Evolutionary conservation across 1,284 basidiomycete species (phyloP).

Genomic region (Trichosporon asahii): DNA sequence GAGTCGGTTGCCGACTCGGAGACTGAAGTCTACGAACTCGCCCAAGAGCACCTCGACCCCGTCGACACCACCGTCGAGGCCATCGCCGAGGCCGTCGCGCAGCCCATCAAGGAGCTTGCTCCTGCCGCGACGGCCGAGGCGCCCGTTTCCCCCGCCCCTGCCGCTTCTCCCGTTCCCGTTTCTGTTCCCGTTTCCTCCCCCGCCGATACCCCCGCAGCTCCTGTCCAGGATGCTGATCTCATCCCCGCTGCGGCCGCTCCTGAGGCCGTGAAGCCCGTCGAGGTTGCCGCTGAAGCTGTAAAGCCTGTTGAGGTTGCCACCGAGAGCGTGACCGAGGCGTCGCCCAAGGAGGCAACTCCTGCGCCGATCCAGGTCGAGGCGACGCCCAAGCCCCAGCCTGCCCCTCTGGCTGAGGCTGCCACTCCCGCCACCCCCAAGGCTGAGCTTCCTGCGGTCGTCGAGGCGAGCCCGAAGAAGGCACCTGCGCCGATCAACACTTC

Average conservation of each 20-base stretch:
- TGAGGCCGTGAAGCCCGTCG: background rate
- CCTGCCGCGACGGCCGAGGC: background rate
- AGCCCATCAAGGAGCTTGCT: background rate
- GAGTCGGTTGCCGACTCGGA: background rate
- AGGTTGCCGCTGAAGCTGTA: background rate
- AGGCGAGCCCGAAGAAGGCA: background rate
- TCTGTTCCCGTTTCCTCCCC: background rate
- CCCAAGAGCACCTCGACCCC: background rate
- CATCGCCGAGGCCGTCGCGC: background rate
- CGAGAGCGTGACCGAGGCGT: background rate
- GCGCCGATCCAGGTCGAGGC: background rate
- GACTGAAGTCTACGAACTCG: slow-evolving; percentile 5
- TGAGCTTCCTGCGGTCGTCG: background rate
- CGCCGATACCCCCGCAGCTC: background rate
- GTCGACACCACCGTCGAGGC: background rate
- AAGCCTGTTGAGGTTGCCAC: background rate
- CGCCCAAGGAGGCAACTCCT: background rate
- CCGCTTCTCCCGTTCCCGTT: background rate
- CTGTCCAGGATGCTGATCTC: background rate
- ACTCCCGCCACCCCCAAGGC: background rate
- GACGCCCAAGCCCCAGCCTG: background rate
- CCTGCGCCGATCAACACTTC: background rate
- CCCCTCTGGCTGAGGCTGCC: background rate
- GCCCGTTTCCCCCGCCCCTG: background rate
- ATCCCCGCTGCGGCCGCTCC: background rate